Percentiles rank a stretch among this genome's conserved stretches.
Evolutionary conservation across 2,329 filamentous ascomycete species (phyloP).

Genomic region (Byssochlamys sp.): DNA sequence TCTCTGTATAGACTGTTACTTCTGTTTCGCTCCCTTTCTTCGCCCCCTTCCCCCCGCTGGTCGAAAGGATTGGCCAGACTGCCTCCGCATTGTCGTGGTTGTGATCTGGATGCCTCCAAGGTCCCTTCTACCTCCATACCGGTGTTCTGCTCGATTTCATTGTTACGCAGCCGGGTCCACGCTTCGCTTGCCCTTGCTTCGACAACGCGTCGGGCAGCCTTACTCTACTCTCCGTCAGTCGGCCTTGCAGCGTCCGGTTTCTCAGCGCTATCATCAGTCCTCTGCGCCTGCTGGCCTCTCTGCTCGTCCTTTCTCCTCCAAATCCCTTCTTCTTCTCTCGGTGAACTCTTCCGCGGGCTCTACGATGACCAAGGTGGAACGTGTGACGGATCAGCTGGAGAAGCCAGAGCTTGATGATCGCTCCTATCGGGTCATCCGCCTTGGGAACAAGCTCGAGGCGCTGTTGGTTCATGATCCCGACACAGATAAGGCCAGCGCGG

Average conservation of each 20-base stretch:
- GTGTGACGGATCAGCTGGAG: slow-evolving; percentile 63
- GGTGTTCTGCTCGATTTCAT: slow-evolving; percentile 12
- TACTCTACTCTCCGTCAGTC: neutral
- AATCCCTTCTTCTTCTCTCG: slow-evolving; percentile 8
- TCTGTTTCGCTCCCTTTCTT: neutral
- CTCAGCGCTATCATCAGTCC: slow-evolving; percentile 6
- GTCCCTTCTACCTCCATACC: slow-evolving; percentile 19
- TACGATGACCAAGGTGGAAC: slow-evolving; percentile 28
- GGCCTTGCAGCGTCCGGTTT: slow-evolving; percentile 10
- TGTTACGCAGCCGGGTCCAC: slow-evolving; percentile 4
- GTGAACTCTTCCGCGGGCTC: slow-evolving; percentile 9
- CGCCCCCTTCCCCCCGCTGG: neutral
- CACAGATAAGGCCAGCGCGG: slow-evolving; percentile 92
- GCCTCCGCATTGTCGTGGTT: neutral
- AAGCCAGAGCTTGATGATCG: slow-evolving; percentile 78
- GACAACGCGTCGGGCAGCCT: slow-evolving; percentile 6
- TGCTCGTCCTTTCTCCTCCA: slow-evolving; percentile 2
- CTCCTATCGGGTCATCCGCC: slow-evolving; percentile 73
- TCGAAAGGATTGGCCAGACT: neutral
- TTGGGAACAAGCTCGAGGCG: slow-evolving; percentile 80
- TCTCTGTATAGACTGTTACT: neutral
- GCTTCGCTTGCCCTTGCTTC: slow-evolving; percentile 8
- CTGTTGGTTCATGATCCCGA: slow-evolving; percentile 86
- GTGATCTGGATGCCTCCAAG: slow-evolving; percentile 26
- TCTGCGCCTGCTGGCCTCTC: slow-evolving; percentile 1